Base-by-base conservation (phyloP, 2,329 filamentous ascomycete genomes). In the Periconia macrospinosa region DNA sequence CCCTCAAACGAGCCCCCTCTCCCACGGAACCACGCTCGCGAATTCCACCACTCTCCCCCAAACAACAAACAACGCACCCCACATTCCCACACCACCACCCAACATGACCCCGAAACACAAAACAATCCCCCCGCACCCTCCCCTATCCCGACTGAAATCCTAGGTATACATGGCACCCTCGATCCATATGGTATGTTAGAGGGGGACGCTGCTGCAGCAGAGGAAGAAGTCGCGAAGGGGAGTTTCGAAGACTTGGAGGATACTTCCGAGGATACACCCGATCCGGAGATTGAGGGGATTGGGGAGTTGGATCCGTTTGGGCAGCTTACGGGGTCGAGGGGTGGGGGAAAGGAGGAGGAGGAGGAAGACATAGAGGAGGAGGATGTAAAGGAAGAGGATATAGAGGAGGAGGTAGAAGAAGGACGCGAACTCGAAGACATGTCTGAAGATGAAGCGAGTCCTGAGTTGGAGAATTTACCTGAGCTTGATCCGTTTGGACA, bases 241-340 rank as follows among this genome's bases (percentile, higher is more conserved):
- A 20, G 15, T 13, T 45, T 30, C n/a, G 46, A 41, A 9, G 19
- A 48, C 18, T 35, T 48, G 30, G 46, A 20, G 3, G 46, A 48
- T 6, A 27, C 3, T 27, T 48, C 17, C 8, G 47, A 41, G 27
- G 13, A 30, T 33, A n/a, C 40, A 30, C 2, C 27, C n/a, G 13
- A 37, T 6, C 18, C 27, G 2, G 33, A 41, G 15, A 10, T 52
- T 9, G 41, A 44, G 2, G 19, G 42, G 40, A 30, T 44, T 10
- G 45, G 45, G 3, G 20, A 37, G 17, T 43, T 44, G 27, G 53
- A 52, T 30, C 49, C 49, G 23, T 52, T 55, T 40, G 49, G 45
- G 19, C 5, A 45, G 30, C 27, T 45, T n/a, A 9, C 8, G 23
- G 23, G 8, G 23, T 5, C 23, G 23, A 3, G 23, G 23, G 23